Evolutionary conservation across 805 yeast genomes (phyloP), one percentile per base, ranked within the genome.

Genomic region (Sugiyamaella smithiae): DNA sequence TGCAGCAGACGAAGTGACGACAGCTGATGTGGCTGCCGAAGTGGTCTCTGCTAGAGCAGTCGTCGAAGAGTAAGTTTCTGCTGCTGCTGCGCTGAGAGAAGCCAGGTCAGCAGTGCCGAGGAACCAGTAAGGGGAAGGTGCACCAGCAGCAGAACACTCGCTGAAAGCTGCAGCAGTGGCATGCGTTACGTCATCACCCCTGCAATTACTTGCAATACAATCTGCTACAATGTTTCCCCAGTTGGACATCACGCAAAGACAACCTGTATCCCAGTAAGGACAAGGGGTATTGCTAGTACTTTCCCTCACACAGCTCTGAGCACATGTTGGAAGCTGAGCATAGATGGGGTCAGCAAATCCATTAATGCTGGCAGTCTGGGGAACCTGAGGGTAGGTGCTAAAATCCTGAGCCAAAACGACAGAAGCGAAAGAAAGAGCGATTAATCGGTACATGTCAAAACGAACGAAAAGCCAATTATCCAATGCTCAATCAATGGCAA

Each of bases 181-280:
- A 17, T 50, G 45, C 20, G 49, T 64, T 31, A 75, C 68, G 42
- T 67, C 76, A 1, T 51, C 28, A 16, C 72, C 76, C 3, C 52
- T 24, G 57, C 78, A 74, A 23, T 58, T 53, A 16, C 58, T 49
- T 25, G 74, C 76, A 47, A 73, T 57, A 57, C 78, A 74, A 32
- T 65, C 65, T 20, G 68, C 78, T 8, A 74, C 77, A 46, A 56
- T 49, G 5, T 75, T 75, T 31, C 70, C 65, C 73, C 74, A 73
- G 52, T 67, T 71, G 12, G 76, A 72, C 75, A 74, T 72, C 25
- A 73, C 74, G 57, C 78, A 74, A 43, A 74, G 65, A 52, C 78
- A 74, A 6, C 78, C 78, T 24, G 77, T 71, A 55, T 74, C 78
- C 77, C 77, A 74, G 59, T 74, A 72, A 40, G 79, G 79, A 54